Percentiles rank a stretch among this genome's conserved stretches.
Conservation (phyloP, 495 filamentous ascomycete species). For the Penicillium dipodomyicola region DNA sequence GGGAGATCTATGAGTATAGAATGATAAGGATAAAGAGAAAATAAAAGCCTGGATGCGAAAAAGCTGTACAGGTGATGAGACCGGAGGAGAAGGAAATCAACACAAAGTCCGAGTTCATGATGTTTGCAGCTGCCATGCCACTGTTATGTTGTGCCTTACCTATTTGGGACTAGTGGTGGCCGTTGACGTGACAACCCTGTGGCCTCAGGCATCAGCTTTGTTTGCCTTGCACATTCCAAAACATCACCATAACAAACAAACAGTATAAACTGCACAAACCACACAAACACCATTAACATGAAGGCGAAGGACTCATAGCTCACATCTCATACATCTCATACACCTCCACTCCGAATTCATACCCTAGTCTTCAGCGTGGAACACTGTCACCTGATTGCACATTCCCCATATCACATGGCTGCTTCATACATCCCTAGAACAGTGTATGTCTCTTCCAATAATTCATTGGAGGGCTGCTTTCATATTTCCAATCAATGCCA, state of each 20-base stretch:
- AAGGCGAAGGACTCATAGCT: neutral
- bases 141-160: conserved; percentile 46
- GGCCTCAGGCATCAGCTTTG: conserved; percentile 19
- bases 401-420: neutral
- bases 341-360: neutral
- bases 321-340: conserved; percentile 3
- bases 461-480: neutral
- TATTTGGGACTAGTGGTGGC: conserved; percentile 31
- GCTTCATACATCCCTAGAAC: neutral
- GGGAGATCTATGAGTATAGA: conserved; percentile 6
- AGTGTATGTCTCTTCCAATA: neutral
- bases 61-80: conserved; percentile 20
- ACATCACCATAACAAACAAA: conserved; percentile 15
- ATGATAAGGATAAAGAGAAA: conserved; percentile 16
- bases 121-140: conserved; percentile 43
- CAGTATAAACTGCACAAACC: conserved; percentile 8
- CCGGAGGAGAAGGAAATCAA: conserved; percentile 24
- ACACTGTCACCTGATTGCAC: neutral
- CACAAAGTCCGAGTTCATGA: conserved; percentile 33
- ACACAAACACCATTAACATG: neutral
- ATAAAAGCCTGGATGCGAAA: conserved; percentile 9
- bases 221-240: conserved; percentile 19
- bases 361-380: neutral
- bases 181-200: conserved; percentile 46
- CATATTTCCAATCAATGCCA: neutral